Evolutionary conservation across 2,329 filamentous ascomycete species (phyloP).

Genomic region (Penicillium palitans): DNA sequence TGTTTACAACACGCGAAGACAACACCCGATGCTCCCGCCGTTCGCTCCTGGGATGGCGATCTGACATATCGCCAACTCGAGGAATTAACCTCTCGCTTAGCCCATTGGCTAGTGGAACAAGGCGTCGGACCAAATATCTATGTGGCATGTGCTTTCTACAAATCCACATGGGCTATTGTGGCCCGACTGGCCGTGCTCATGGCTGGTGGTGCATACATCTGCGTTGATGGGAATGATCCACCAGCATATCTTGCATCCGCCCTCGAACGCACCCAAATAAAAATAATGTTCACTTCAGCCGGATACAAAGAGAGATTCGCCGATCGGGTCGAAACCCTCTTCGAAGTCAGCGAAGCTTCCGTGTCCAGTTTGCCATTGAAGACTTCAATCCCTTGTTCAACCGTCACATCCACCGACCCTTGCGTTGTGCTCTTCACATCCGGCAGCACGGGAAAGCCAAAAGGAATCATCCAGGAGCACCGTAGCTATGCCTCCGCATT

Average conservation of each 20-base stretch:
- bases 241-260: constrained; percentile 69
- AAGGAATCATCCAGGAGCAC: constrained; percentile 31
- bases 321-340: constrained; percentile 4
- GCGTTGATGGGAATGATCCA: constrained; percentile 73
- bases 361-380: constrained; percentile 3
- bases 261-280: constrained; percentile 68
- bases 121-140: constrained; percentile 19
- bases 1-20: constrained; percentile 14
- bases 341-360: constrained; percentile 17
- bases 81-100: constrained; percentile 11
- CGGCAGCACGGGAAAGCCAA: constrained; percentile 30
- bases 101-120: constrained; percentile 16
- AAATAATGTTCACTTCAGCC: constrained; percentile 60
- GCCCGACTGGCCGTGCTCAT: constrained; percentile 23
- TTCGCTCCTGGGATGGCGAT: constrained; percentile 24
- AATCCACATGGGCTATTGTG: constrained; percentile 25
- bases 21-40: constrained; percentile 17
- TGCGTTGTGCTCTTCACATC: constrained; percentile 31
- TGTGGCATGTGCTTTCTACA: constrained; percentile 22
- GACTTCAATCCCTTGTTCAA: neutral
- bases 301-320: constrained; percentile 13
- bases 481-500: constrained; percentile 25
- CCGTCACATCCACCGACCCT: constrained; percentile 18
- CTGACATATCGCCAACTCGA: constrained; percentile 20
- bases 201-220: constrained; percentile 60